Evolutionary conservation across 257 asterid genomes (phyloP).

Genomic region (Solanum virginianum): DNA sequence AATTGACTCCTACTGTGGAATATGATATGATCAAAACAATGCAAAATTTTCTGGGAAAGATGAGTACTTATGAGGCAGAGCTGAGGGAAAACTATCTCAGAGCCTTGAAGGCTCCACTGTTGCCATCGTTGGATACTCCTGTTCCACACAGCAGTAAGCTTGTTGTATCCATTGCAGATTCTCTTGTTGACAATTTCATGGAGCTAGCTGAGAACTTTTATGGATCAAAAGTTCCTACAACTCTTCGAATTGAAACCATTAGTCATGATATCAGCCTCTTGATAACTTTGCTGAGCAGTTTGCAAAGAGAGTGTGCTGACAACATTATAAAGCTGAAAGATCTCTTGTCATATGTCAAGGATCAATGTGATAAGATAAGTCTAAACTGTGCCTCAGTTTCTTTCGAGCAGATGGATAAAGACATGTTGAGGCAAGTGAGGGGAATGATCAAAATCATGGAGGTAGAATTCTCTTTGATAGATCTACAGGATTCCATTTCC

Average conservation of each 20-base stretch:
- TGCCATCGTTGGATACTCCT: not conserved
- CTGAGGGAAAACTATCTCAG: not conserved
- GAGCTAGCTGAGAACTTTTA: no score
- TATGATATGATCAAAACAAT: not conserved
- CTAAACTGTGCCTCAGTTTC: not conserved
- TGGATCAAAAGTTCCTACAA: not conserved
- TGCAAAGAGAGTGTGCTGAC: not conserved
- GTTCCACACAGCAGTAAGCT: not conserved
- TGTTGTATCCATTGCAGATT: not conserved
- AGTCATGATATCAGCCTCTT: not conserved
- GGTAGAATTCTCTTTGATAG: not conserved
- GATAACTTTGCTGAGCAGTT: not conserved
- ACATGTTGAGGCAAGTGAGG: not conserved
- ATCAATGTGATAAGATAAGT: not conserved
- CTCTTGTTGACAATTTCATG: not conserved
- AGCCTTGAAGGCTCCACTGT: not conserved
- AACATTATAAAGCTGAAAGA: not conserved
- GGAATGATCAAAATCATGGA: not conserved
- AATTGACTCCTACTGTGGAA: not conserved
- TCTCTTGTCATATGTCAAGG: not conserved
- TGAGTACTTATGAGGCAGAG: not conserved
- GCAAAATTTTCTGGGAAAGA: no score
- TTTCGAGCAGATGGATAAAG: not conserved
- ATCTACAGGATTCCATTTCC: not conserved
- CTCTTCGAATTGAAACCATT: not conserved